phyloP scores from a whole-genome alignment of 192 early-diverging fungal species.

The Mortierella antarctica region DNA sequence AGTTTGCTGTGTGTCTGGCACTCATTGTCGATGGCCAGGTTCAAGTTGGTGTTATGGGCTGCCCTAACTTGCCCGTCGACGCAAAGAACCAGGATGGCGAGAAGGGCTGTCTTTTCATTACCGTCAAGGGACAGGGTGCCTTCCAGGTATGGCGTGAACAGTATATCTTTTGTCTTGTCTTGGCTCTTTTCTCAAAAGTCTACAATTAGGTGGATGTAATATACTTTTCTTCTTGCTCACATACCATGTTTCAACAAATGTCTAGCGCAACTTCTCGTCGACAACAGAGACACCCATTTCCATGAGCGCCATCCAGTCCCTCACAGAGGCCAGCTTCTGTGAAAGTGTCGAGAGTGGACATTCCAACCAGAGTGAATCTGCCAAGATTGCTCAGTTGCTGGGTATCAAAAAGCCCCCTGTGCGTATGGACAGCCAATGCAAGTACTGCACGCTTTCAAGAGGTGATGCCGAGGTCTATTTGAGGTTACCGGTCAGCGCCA shows the following conservation, averaged over 20 bases:
- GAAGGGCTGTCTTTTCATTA: conserved; percentile 86
- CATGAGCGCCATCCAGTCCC: conserved; percentile 61
- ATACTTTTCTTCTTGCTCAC: neutral
- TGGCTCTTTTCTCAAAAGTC: neutral
- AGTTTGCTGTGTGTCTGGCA: conserved; percentile 96
- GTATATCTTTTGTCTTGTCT: neutral
- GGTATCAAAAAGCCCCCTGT: conserved; percentile 83
- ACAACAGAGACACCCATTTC: conserved; percentile 71
- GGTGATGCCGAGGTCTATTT: conserved; percentile 97
- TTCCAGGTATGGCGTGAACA: conserved; percentile 73
- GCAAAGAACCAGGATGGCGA: conserved; percentile 68
- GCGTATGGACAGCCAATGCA: conserved; percentile 98
- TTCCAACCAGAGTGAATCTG: conserved; percentile 85
- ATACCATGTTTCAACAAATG: neutral
- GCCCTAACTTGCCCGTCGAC: conserved; percentile 81
- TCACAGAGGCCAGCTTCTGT: conserved; percentile 83
- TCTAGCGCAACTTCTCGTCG: conserved; percentile 68
- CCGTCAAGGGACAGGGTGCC: conserved; percentile 89
- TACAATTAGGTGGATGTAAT: neutral
- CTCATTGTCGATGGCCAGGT: conserved; percentile 91
- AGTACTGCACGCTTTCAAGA: conserved; percentile 91
- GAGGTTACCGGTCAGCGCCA: conserved; percentile 78
- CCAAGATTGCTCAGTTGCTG: conserved; percentile 79
- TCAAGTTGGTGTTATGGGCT: conserved; percentile 89
- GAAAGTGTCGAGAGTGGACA: conserved; percentile 96